These are phyloP conservation scores for Fusarium oxysporum DNA, from an alignment of 2,329 filamentous ascomycete genomes.

Conservation along the genomic window DNA sequence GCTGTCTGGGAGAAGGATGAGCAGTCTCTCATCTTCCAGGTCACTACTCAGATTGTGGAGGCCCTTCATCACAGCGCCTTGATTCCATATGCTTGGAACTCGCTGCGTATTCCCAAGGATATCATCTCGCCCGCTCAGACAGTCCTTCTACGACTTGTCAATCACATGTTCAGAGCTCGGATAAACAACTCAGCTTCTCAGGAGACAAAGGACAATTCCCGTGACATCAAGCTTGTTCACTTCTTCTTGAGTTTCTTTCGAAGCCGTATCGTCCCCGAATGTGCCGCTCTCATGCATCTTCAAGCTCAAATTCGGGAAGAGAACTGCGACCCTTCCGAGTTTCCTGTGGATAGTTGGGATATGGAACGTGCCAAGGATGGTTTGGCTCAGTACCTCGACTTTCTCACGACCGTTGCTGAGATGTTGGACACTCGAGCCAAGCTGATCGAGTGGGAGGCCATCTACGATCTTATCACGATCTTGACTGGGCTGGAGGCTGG, in stretches of 20 bases:
- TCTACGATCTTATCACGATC: constrained; percentile 87
- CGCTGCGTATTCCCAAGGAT: constrained; percentile 91
- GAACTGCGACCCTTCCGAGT: constrained; percentile 82
- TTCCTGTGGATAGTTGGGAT: constrained; percentile 95
- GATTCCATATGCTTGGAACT: constrained; percentile 92
- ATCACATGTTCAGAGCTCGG: constrained; percentile 82
- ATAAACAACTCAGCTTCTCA: constrained; percentile 56
- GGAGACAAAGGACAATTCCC: constrained; percentile 65
- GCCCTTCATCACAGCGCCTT: constrained; percentile 90
- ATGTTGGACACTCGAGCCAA: constrained; percentile 85
- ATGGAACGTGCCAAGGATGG: constrained; percentile 98
- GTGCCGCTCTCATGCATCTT: constrained; percentile 91
- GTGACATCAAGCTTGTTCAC: constrained; percentile 75
- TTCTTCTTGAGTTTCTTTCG: constrained; percentile 95
- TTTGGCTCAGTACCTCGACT: constrained; percentile 92
- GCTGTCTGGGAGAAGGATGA: constrained; percentile 97
- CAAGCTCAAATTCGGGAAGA: constrained; percentile 89
- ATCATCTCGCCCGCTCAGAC: constrained; percentile 96
- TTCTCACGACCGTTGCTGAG: constrained; percentile 90
- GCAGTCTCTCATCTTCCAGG: constrained; percentile 93
- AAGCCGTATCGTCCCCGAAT: constrained; percentile 92
- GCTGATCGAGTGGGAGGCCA: constrained; percentile 90
- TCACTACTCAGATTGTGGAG: constrained; percentile 95
- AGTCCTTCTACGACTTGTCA: constrained; percentile 89
- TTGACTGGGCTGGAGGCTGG: constrained; percentile 88